These are phyloP conservation scores for Leishmania aethiopica DNA, from an alignment of 208 protist species.

Conservation along the genomic window DNA sequence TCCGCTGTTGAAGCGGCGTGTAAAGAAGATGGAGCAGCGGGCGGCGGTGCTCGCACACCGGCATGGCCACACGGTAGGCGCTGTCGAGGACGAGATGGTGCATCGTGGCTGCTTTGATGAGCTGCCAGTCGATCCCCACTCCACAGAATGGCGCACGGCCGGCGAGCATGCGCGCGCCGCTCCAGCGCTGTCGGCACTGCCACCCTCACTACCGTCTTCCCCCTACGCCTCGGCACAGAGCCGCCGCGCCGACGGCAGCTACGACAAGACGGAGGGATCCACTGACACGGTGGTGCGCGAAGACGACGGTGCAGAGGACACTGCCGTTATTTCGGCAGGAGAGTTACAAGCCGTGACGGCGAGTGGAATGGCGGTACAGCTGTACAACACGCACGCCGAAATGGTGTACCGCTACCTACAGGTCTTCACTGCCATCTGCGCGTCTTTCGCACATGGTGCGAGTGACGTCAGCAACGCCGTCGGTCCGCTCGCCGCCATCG, in stretches of 20 bases:
- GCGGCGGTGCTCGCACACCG: conserved; percentile 31
- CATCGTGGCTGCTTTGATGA: conserved; percentile 12
- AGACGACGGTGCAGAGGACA: conserved; percentile 21
- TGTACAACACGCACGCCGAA: conserved; percentile 60
- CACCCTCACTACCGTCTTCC: background rate
- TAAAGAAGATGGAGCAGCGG: conserved; percentile 34
- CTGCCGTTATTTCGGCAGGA: conserved; percentile 3
- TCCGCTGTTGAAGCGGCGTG: conserved; percentile 53
- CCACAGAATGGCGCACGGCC: background rate
- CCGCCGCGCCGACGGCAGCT: background rate
- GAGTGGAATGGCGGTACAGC: conserved; percentile 52
- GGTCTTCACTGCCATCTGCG: conserved; percentile 81
- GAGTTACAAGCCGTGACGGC: conserved; percentile 10
- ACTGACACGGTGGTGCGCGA: conserved; percentile 36
- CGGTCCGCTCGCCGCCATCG: conserved; percentile 79
- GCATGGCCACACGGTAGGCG: conserved; percentile 11
- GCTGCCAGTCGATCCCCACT: background rate
- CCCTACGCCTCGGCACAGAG: background rate
- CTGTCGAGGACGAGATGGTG: conserved; percentile 25
- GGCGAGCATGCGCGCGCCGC: background rate
- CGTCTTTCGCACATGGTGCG: conserved; percentile 87
- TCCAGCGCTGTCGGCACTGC: background rate
- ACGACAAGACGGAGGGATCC: conserved; percentile 20
- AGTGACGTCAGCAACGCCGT: conserved; percentile 88
- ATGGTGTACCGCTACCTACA: conserved; percentile 83